A percentile compares a stretch with the other conserved stretches of the same genome.
These are phyloP conservation scores for Aquilaria yunnanensis DNA, from an alignment of 345 rosid species.

Conservation along the genomic window DNA sequence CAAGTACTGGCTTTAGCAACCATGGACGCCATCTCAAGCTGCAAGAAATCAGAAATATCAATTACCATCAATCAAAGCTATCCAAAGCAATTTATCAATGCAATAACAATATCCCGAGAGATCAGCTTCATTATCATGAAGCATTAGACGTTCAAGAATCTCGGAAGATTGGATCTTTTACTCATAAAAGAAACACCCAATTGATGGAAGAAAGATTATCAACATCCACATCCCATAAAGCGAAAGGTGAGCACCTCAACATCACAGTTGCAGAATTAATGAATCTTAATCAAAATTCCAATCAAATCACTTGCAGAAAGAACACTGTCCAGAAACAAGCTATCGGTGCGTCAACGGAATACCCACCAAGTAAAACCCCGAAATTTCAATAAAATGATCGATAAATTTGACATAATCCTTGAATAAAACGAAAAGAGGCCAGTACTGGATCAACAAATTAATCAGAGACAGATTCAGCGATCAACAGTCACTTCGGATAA, in stretches of 20 bases:
- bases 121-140: too few relatives aligned
- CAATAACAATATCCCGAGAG: conserved; percentile 19
- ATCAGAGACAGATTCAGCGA: conserved; percentile 3
- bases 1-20: conserved; percentile 45
- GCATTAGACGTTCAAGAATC: too few relatives aligned
- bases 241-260: too few relatives aligned
- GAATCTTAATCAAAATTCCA: too few relatives aligned
- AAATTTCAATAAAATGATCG: not conserved
- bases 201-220: too few relatives aligned
- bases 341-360: conserved; percentile 16
- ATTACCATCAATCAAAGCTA: conserved; percentile 7
- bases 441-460: conserved; percentile 17
- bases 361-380: conserved; percentile 1
- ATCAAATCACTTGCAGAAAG: too few relatives aligned
- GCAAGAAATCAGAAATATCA: conserved; percentile 20
- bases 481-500: not conserved
- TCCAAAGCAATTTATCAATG: conserved; percentile 11
- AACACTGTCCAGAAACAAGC: not conserved
- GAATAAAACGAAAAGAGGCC: conserved; percentile 9
- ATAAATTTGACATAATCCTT: conserved; percentile 12
- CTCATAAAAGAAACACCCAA: too few relatives aligned
- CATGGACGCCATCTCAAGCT: conserved; percentile 60
- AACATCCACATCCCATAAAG: too few relatives aligned
- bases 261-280: too few relatives aligned
- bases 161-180: too few relatives aligned